Base-by-base conservation (phyloP, 305 asterid genomes). In the Fraxinus albicans region DNA sequence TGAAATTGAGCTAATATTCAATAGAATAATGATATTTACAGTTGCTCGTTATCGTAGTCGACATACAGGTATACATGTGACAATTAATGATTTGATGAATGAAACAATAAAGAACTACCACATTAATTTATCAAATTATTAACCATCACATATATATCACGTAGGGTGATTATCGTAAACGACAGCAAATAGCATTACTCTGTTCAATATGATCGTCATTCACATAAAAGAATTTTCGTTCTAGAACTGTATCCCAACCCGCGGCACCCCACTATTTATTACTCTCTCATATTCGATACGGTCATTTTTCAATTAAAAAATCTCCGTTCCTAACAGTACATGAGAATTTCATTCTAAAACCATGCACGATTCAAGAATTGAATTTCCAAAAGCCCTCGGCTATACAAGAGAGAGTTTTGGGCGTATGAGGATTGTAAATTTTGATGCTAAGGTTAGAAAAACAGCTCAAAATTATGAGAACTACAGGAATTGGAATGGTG, bases 301-400 rank as follows among this genome's bases (percentile, higher is more conserved):
- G 31, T 8, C 70, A 10, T 74, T 25, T 19, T 80, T 82, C 76
- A 17, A 17, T 42, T 31, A 27, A 53, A 75, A 40, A 33, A 38
- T 5, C 3, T 55, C 10, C 0, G 25, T 3, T 50, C 60, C 60
- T 15, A 44, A 50, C 21, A 0, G 9, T 6, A 55, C 67, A 55
- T 0, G 67, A 55, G 27, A 55, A 3, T 55, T 23, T 76, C 53
- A 70, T 15, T 67, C 63, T 69, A 76, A 36, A 23, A 70, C 77
- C 86, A 92, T 93, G 97, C 82, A 83, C 15, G 86, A 88, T 86
- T 88, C 88, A 86, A 85, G 73, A 85, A 75, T 82, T 19, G 86
- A 89, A 69, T 21, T 76, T 36, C 31, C 79, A 50, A n/a, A 77
- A 34, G 36, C 76, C 12, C 78, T 79, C 70, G 65, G 36, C 60